Evolutionary conservation across 2,329 filamentous ascomycete species (phyloP), one percentile per base, ranked within the genome.

Genomic region (Calonectria pseudoreteaudii): DNA sequence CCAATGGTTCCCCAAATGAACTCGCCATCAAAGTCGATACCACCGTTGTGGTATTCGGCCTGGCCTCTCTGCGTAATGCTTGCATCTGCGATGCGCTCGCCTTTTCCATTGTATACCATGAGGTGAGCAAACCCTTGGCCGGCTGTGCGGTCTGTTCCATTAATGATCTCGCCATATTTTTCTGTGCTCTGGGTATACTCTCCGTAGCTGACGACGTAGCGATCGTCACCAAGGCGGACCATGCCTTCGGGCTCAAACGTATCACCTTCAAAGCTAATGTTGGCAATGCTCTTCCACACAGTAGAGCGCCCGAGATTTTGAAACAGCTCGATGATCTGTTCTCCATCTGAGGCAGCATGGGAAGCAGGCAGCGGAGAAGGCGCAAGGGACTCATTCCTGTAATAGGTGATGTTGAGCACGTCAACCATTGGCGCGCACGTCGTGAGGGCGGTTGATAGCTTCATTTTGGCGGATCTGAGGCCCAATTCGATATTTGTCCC

Each of bases 201-300:
- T 23, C 85, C 87, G 13, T 85, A 83, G 28, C 84, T 86, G 49
- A 89, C 82, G 72, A 88, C 82, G 69, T 86, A 88, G 20, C 86
- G 85, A 52, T 88, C 82, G 26, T 82, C 74, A 9, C 84, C 83
- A 0, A 89, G 75, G 4, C 86, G 84, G 16, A 87, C 83, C 60
- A 89, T 85, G 5, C 88, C 87, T 73, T 89, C 88, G 2, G 88
- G 87, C 71, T 89, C 88, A 74, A 85, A 87, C 1, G 85, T 85
- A 70, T 88, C 84, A 34, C 86, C 87, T 68, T 88, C 81, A 44
- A 89, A 84, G 8, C 75, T 80, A 34, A 88, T 80, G 23, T 85
- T 86, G 11, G 83, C 83, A 4, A 89, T 79, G 26, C 85, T 82
- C 5, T 81, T 85, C 86, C 87, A 88, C 2, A 78, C 75, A 0